Conservation (phyloP, 2,329 filamentous ascomycete species). For the Colletotrichum sp. region DNA sequence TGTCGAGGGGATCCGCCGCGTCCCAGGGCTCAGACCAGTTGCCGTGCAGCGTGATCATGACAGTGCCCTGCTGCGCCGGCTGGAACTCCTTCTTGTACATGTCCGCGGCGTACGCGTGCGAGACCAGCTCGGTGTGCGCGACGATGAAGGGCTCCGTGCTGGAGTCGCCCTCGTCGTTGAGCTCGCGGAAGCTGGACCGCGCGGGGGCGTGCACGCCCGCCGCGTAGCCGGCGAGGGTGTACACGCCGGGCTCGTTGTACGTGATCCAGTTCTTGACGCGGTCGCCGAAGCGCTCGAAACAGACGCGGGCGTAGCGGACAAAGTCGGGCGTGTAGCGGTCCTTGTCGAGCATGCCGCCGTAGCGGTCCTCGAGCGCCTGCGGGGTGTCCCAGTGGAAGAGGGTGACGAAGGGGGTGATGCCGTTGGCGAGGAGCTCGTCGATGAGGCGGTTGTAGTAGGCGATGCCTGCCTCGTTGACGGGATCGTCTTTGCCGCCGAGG, state of each 20-base stretch:
- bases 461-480: conserved; percentile 64
- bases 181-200: conserved; percentile 32
- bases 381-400: conserved; percentile 72
- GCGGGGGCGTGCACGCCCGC: conserved; percentile 37
- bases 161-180: conserved; percentile 34
- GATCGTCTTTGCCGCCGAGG: conserved; percentile 65
- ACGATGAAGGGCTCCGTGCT: conserved; percentile 41
- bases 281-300: conserved; percentile 61
- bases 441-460: conserved; percentile 65
- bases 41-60: conserved; percentile 46
- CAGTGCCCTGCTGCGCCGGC: conserved; percentile 36
- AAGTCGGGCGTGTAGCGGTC: conserved; percentile 67
- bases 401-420: conserved; percentile 65
- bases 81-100: conserved; percentile 45
- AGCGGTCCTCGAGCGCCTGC: conserved; percentile 61
- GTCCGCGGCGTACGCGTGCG: conserved; percentile 39
- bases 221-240: conserved; percentile 37
- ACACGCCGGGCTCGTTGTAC: conserved; percentile 38
- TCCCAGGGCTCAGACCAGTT: conserved; percentile 48
- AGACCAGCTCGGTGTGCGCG: conserved; percentile 42
- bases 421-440: conserved; percentile 61
- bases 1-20: conserved; percentile 34
- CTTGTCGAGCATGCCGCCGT: conserved; percentile 66
- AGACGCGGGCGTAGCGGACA: conserved; percentile 60
- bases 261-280: conserved; percentile 66